A percentile compares a stretch with the other conserved stretches of the same genome.
Conservation (phyloP, 441 rosid species). For the Melastoma candidum region DNA sequence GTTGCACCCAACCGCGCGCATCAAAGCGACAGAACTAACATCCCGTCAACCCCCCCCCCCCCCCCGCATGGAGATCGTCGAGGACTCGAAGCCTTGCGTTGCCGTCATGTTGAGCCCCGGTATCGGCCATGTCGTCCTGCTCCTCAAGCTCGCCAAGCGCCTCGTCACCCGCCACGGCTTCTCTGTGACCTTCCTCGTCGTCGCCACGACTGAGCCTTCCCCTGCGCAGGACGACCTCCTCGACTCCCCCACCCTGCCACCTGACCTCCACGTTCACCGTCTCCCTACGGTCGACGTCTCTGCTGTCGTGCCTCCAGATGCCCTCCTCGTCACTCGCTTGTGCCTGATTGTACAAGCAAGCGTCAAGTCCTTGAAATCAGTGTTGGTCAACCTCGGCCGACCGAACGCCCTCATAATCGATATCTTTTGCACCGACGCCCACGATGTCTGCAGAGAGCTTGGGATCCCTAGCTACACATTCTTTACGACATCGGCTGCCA, state of each 20-base stretch:
- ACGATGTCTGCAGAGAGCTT: conserved; percentile 7
- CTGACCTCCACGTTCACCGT: conserved; percentile 8
- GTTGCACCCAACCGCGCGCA: no score
- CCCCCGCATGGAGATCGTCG: background rate
- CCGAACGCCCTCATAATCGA: conserved; percentile 19
- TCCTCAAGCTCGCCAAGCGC: conserved; percentile 18
- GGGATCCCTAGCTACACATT: no score
- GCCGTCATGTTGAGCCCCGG: conserved; percentile 20
- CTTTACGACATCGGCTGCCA: no score
- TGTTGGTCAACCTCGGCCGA: conserved; percentile 2
- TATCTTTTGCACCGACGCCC: conserved; percentile 17
- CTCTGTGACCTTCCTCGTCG: conserved; percentile 20
- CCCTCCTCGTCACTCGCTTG: conserved; percentile 1
- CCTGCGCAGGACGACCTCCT: conserved; percentile 16
- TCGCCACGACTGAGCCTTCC: conserved; percentile 12
- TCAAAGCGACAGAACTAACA: no score
- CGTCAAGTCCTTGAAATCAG: conserved; percentile 14
- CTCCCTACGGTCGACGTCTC: conserved; percentile 17
- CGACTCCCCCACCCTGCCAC: conserved; percentile 7
- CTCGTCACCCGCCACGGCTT: conserved; percentile 12
- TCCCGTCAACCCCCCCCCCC: conserved; percentile 3
- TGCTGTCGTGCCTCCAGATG: conserved; percentile 5
- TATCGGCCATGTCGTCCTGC: conserved; percentile 22
- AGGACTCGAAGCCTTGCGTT: conserved; percentile 3
- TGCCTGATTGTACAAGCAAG: conserved; percentile 10